A percentile compares a stretch with the other conserved stretches of the same genome.
phyloP scores from a whole-genome alignment of 2,329 filamentous ascomycete genomes.

The Fusarium keratoplasticum region DNA sequence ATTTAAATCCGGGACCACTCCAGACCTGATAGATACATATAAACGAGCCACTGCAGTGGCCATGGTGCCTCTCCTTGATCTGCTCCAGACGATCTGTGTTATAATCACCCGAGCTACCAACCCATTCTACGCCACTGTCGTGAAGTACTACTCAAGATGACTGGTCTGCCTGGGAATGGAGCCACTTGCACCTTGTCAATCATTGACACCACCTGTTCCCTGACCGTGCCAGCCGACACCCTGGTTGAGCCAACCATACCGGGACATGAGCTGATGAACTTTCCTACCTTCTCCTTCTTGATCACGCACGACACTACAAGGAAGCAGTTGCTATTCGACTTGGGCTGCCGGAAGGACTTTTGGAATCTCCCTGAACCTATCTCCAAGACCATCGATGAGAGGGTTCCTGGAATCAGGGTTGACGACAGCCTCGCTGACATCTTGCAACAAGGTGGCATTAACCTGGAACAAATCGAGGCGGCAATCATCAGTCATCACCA shows the following conservation, averaged over 20 bases:
- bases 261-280: slow-evolving; percentile 20
- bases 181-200: neutral
- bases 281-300: slow-evolving; percentile 11
- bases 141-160: neutral
- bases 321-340: slow-evolving; percentile 5
- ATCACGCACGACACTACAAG: neutral
- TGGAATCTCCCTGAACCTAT: slow-evolving; percentile 15
- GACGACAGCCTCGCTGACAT: slow-evolving; percentile 5
- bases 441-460: neutral
- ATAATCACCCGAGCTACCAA: no score
- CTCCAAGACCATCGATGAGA: slow-evolving; percentile 3
- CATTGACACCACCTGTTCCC: slow-evolving; percentile 11
- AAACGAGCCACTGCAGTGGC: neutral
- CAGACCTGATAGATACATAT: neutral
- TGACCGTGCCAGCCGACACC: slow-evolving; percentile 6
- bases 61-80: neutral
- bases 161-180: neutral
- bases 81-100: no score
- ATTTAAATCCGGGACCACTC: neutral
- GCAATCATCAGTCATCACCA: slow-evolving; percentile 22
- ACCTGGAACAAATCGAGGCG: neutral
- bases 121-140: no score
- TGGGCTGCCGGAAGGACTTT: slow-evolving; percentile 21
- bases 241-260: slow-evolving; percentile 13
- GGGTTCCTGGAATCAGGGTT: slow-evolving; percentile 15